A percentile compares a stretch with the other conserved stretches of the same genome.
These are phyloP conservation scores for Penicillium ucsense DNA, from an alignment of 495 filamentous ascomycete genomes.

Conservation along the genomic window DNA sequence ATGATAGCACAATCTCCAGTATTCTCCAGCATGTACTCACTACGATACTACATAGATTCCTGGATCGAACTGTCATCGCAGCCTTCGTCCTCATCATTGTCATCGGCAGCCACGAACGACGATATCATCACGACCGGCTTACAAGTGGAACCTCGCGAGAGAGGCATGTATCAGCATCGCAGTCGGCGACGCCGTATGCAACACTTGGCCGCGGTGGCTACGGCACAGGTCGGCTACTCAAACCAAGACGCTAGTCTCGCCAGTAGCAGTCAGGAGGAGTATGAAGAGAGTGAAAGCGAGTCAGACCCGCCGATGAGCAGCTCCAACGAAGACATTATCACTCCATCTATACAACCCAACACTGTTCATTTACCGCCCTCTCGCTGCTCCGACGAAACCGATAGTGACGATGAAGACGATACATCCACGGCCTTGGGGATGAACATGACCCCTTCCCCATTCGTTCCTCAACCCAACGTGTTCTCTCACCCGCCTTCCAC, in stretches of 20 bases:
- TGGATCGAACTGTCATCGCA: conserved; percentile 95
- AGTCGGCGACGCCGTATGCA: conserved; percentile 48
- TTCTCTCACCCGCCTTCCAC: conserved; percentile 75
- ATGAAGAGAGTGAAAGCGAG: conserved; percentile 78
- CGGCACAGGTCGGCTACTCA: conserved; percentile 41
- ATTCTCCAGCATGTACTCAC: conserved; percentile 41
- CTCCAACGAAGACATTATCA: conserved; percentile 65
- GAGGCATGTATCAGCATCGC: conserved; percentile 23
- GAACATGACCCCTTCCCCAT: conserved; percentile 46
- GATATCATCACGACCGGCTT: conserved; percentile 84
- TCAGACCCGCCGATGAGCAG: conserved; percentile 76
- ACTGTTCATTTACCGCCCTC: conserved; percentile 17
- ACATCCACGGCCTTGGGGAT: conserved; percentile 71
- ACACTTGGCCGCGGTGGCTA: conserved; percentile 34
- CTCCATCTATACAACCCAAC: conserved; percentile 10
- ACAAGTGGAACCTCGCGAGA: conserved; percentile 50
- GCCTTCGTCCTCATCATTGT: conserved; percentile 84
- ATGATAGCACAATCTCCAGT: not conserved
- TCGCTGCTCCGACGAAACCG: conserved; percentile 35
- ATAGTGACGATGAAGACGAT: conserved; percentile 63
- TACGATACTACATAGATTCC: conserved; percentile 62
- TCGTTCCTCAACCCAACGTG: conserved; percentile 80
- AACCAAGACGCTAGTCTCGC: conserved; percentile 25
- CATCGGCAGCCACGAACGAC: conserved; percentile 62
- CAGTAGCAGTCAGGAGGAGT: conserved; percentile 80